phyloP scores from a whole-genome alignment of 2,329 filamentous ascomycete species.

The Colletotrichum sp. region DNA sequence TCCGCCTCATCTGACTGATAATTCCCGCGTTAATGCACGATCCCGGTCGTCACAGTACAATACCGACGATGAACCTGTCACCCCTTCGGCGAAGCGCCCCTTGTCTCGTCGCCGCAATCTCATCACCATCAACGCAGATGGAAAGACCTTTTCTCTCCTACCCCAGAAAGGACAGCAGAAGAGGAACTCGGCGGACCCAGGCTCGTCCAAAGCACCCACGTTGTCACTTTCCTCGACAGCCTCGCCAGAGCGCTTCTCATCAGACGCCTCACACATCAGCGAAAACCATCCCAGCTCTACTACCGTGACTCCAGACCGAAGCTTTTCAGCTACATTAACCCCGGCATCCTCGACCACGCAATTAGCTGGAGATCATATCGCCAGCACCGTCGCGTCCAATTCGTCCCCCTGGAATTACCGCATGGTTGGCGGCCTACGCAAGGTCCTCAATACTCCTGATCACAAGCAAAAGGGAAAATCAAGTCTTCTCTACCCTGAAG shows the following conservation, averaged over 20 bases:
- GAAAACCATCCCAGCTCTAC: constrained; percentile 52
- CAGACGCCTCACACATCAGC: constrained; percentile 44
- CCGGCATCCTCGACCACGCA: constrained; percentile 38
- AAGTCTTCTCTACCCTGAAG: constrained; percentile 8
- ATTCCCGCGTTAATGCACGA: constrained; percentile 41
- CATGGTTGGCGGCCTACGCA: constrained; percentile 60
- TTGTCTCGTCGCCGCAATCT: constrained; percentile 47
- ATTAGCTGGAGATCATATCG: constrained; percentile 37
- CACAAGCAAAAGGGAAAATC: constrained; percentile 44
- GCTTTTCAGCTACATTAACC: constrained; percentile 38
- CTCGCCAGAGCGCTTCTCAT: constrained; percentile 55
- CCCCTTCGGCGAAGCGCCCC: constrained; percentile 32
- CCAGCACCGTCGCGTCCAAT: constrained; percentile 19
- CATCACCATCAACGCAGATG: constrained; percentile 57
- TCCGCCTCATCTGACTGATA: constrained; percentile 43
- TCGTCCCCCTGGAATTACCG: constrained; percentile 58
- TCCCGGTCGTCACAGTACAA: constrained; percentile 24
- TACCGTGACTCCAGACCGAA: constrained; percentile 52
- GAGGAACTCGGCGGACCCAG: not conserved
- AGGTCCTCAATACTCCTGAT: constrained; percentile 52
- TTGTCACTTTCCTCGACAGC: constrained; percentile 52
- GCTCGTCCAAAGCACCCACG: constrained; percentile 43
- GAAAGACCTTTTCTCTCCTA: constrained; percentile 61
- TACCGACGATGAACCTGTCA: constrained; percentile 21
- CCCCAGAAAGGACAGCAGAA: constrained; percentile 29